A percentile compares a stretch with the other conserved stretches of the same genome.
Conservation (phyloP, 805 yeast species). For the Yamadazyma takamatsuzukensis region DNA sequence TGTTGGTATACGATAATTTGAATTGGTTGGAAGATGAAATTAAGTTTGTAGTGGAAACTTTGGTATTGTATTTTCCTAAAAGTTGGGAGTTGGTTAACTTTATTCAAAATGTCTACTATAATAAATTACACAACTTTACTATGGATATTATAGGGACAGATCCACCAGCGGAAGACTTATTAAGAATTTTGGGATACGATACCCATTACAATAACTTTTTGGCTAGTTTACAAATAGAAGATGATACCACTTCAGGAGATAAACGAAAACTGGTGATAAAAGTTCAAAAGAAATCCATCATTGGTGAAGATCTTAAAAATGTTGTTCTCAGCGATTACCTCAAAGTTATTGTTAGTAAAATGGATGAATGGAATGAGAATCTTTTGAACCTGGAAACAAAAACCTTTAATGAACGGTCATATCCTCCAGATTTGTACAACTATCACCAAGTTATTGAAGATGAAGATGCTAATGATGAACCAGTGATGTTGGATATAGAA, state of each 20-base stretch:
- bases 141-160: conserved; percentile 61
- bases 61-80: conserved; percentile 59
- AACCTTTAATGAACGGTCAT: conserved; percentile 58
- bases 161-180: conserved; percentile 74
- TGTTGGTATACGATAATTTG: conserved; percentile 63
- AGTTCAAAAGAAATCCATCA: conserved; percentile 48
- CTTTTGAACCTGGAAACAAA: conserved; percentile 63
- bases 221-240: conserved; percentile 20
- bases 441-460: conserved; percentile 46
- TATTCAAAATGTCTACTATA: conserved; percentile 64
- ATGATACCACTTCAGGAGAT: conserved; percentile 7
- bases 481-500: conserved; percentile 28
- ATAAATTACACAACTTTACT: conserved; percentile 60
- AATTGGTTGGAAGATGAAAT: conserved; percentile 86
- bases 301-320: conserved; percentile 71
- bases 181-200: conserved; percentile 75
- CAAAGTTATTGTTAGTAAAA: conserved; percentile 63
- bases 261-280: conserved; percentile 16
- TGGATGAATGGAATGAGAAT: conserved; percentile 81
- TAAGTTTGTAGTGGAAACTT: conserved; percentile 55
- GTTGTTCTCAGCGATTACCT: conserved; percentile 75
- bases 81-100: conserved; percentile 70
- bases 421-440: conserved; percentile 71
- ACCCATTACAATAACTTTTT: conserved; percentile 51
- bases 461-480: conserved; percentile 32